Evolutionary conservation across 495 filamentous ascomycete species (phyloP).

Genomic region (Penicillium atrosanguineum): DNA sequence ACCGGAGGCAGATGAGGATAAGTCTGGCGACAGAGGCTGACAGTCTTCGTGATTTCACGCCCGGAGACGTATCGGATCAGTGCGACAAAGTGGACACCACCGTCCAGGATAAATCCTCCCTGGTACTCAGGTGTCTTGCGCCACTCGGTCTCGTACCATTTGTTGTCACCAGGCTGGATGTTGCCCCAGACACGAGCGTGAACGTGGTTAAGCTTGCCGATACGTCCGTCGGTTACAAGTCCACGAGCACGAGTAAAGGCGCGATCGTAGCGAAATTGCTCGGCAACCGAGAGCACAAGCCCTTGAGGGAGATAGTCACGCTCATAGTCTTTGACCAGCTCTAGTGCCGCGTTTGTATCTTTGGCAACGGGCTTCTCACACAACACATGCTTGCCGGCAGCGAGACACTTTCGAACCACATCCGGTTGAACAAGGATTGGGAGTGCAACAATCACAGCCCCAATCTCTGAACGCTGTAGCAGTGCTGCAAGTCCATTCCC

Average conservation of each 20-base stretch:
- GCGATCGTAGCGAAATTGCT: conserved; percentile 65
- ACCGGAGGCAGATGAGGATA: conserved; percentile 60
- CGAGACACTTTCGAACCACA: conserved; percentile 37
- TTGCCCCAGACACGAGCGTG: conserved; percentile 46
- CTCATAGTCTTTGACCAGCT: conserved; percentile 57
- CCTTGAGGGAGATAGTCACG: conserved; percentile 11
- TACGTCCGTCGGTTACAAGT: conserved; percentile 36
- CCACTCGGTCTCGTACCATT: conserved; percentile 43
- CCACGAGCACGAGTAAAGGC: conserved; percentile 48
- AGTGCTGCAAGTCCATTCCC: no score
- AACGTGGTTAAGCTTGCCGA: conserved; percentile 64
- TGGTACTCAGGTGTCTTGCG: conserved; percentile 63
- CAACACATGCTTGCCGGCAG: conserved; percentile 68
- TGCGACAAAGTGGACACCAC: conserved; percentile 65
- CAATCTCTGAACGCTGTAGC: no score
- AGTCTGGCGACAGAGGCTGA: conserved; percentile 51
- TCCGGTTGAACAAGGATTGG: conserved; percentile 13
- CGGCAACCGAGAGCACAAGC: conserved; percentile 54
- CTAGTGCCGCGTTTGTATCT: conserved; percentile 51
- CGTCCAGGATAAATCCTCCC: conserved; percentile 68
- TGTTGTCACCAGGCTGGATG: conserved; percentile 41
- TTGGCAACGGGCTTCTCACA: conserved; percentile 70
- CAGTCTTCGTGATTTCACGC: conserved; percentile 39
- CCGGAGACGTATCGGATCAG: conserved; percentile 53
- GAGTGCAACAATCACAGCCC: background rate